Base-by-base conservation (phyloP, 2,329 filamentous ascomycete genomes). In the Cladophialophora bantiana region DNA sequence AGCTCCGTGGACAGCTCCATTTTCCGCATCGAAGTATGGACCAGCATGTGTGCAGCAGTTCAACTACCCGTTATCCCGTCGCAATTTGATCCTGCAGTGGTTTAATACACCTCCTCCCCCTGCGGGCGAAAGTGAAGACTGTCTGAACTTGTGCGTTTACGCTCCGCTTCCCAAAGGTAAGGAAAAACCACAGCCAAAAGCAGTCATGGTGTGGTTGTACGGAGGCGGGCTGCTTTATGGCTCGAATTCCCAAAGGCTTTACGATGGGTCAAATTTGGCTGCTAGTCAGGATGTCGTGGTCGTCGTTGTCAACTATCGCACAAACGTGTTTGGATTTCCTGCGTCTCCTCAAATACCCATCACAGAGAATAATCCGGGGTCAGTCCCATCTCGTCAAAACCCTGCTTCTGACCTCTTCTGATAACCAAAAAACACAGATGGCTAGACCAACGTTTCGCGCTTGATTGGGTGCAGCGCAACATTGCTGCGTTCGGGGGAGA, bases 371-470 rank as follows among this genome's bases (percentile, higher is more conserved):
- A 79, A 79, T 60, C 71, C 75, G 1, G 77, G 77, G 57, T 62
- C 20, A 60, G 56, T 48, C 26, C 31, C 10, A 2, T n/a, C 18
- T 4, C 55, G 18, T 6, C 9, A 7, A 32, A 18, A 34, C 4
- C 15, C 13, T 15, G 7, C 55, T 12, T 26, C 3, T 35, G 20
- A n/a, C 15, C 9, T 20, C 1, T 9, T 20, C 3, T 36, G 57
- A 40, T 59, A 42, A 58, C 31, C 4, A 5, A 35, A 45, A 15
- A 9, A 7, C 35, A 5, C 7, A 53, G 42, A 45, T 52, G 31
- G 67, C 81, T 83, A 70, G 75, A 78, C 36, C 71, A 90, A 76
- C 81, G 77, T 32, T 62, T 78, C n/a, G 77, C 76, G 3, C 73
- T 79, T 7, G 74, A 77, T 32, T 79, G 77, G 77, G 68, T 78